Conservation (phyloP, 352 stramenopile species). For the Elongisporangium anandrum region DNA sequence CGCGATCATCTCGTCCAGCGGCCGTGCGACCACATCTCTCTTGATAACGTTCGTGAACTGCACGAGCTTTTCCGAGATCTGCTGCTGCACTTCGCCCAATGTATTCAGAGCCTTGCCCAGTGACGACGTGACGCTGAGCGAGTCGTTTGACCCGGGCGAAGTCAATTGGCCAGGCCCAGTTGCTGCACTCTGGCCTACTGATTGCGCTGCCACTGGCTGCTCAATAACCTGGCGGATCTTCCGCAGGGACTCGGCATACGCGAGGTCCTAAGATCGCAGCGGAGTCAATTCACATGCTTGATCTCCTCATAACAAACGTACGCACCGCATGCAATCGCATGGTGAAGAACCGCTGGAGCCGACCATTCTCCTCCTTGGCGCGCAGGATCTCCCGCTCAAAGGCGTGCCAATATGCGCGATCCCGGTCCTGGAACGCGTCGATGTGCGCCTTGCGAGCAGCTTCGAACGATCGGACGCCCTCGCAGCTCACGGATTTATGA, state of each 20-base stretch:
- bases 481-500: constrained; percentile 56
- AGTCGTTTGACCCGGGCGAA: constrained; percentile 8
- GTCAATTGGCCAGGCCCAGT: constrained; percentile 8
- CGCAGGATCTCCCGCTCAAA: constrained; percentile 73
- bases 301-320: too few species aligned
- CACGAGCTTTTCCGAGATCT: constrained; percentile 71
- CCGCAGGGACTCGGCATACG: constrained; percentile 65
- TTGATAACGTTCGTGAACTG: constrained; percentile 73
- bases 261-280: constrained; percentile 35
- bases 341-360: constrained; percentile 65
- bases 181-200: background rate
- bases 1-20: constrained; percentile 68
- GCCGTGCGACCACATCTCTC: constrained; percentile 56
- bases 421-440: constrained; percentile 58
- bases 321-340: constrained; percentile 54
- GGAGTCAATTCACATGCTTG: too few species aligned
- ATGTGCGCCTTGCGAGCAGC: constrained; percentile 58
- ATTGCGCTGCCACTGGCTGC: constrained; percentile 6
- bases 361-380: constrained; percentile 57
- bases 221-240: constrained; percentile 61
- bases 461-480: constrained; percentile 64
- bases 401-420: constrained; percentile 71
- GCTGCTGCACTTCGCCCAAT: constrained; percentile 68
- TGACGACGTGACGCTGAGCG: constrained; percentile 36
- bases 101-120: constrained; percentile 56